Base-by-base conservation (phyloP, 495 filamentous ascomycete species). In the Cudoniella acicularis region DNA sequence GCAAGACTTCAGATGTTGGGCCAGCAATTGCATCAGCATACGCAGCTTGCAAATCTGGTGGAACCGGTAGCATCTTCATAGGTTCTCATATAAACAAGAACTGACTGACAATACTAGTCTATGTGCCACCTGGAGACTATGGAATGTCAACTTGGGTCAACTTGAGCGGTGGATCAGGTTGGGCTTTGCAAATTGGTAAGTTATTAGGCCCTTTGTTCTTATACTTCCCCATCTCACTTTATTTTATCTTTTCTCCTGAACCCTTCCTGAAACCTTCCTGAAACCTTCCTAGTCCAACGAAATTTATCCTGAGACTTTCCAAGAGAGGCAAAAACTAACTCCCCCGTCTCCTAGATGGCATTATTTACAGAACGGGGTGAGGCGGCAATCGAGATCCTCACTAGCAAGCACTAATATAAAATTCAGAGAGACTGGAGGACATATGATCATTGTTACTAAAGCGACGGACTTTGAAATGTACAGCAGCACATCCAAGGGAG, bases 361-460 rank as follows among this genome's bases (percentile, higher is more conserved):
- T 74, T 47, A 76, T 82, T 52, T 66, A 65, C 49, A 43, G 64
- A 21, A 52, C 52, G 3, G 54, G 36, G 52, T 56, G 36, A 23
- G 26, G 55, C 13, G 9, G 3, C 22, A 10, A 3, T 30, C 46
- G 4, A 0, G 3, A 10, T 36, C 9, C 13, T 17, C 22, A 26
- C 13, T 11, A 26, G 36, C 13, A 54, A 18, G 48, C 22, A 25
- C 26, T 30, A 49, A 51, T 25, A 8, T 56, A 13, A 3, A 13
- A 54, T 51, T 58, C 40, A 77, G 75, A 2, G 73, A 67, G 3
- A 73, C 64, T 10, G 73, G 69, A 10, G 80, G 79, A 1, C 79
- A 79, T 59, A 80, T 81, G 72, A 78, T 84, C 54, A 64, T 72
- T 18, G 69, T 83, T 42, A 68, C 77, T 58, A 65, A 78, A 21